phyloP scores from a whole-genome alignment of 2,329 filamentous ascomycete species.

The Aspergillus pseudoterreus region DNA sequence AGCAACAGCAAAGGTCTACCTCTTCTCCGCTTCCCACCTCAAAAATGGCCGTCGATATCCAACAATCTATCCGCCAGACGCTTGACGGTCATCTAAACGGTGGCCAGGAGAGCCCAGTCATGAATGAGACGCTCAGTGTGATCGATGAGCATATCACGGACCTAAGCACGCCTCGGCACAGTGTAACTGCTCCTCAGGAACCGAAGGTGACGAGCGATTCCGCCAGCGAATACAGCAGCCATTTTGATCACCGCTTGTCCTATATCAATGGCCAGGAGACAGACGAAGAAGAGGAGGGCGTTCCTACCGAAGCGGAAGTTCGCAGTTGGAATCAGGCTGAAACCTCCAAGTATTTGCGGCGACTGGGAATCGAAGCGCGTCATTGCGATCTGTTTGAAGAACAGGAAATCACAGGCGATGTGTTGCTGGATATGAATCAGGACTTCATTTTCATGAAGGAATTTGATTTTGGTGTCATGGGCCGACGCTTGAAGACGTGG shows the following conservation, averaged over 20 bases:
- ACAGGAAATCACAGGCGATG: slow-evolving; percentile 93
- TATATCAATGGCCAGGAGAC: slow-evolving; percentile 95
- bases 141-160: slow-evolving; percentile 97
- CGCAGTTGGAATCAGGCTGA: slow-evolving; percentile 73
- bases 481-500: slow-evolving; percentile 87
- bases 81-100: slow-evolving; percentile 48
- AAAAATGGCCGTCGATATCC: slow-evolving; percentile 35
- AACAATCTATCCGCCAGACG: slow-evolving; percentile 43
- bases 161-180: slow-evolving; percentile 62
- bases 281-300: slow-evolving; percentile 78
- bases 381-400: slow-evolving; percentile 94
- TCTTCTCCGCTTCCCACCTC: slow-evolving; percentile 35
- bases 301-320: slow-evolving; percentile 71
- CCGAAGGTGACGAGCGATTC: slow-evolving; percentile 66
- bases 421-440: slow-evolving; percentile 91
- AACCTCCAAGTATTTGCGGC: slow-evolving; percentile 85
- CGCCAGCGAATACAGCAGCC: slow-evolving; percentile 83
- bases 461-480: slow-evolving; percentile 88
- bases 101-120: slow-evolving; percentile 67
- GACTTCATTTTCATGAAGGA: slow-evolving; percentile 93
- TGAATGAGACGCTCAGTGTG: slow-evolving; percentile 91
- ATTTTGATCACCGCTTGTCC: slow-evolving; percentile 71
- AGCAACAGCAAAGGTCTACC: slow-evolving; percentile 29
- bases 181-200: slow-evolving; percentile 44
- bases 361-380: slow-evolving; percentile 75